Evolutionary conservation across 2,329 filamentous ascomycete genomes (phyloP).

Genomic region (Xylariaceae sp.): DNA sequence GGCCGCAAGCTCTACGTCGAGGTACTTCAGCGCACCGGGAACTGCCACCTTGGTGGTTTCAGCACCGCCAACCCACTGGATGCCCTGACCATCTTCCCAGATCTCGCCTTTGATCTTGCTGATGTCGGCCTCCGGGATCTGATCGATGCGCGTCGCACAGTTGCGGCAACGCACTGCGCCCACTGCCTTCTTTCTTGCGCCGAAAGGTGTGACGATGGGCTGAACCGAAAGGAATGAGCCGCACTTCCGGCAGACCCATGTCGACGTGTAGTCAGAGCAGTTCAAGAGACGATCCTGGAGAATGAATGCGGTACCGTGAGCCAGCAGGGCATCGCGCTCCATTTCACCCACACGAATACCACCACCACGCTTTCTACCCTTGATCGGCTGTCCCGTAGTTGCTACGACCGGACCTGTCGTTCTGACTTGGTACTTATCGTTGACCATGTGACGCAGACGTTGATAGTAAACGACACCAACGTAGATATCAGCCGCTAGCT

Average conservation of each 20-base stretch:
- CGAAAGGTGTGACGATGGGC: conserved; percentile 64
- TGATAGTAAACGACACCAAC: conserved; percentile 98
- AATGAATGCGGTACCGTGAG: conserved; percentile 90
- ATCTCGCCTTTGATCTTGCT: conserved; percentile 62
- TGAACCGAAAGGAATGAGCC: conserved; percentile 88
- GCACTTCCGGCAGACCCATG: conserved; percentile 84
- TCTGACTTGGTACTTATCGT: conserved; percentile 98
- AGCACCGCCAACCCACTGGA: conserved; percentile 80
- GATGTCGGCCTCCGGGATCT: conserved; percentile 52
- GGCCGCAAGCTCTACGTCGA: conserved; percentile 90
- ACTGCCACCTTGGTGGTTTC: conserved; percentile 89
- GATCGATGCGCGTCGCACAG: conserved; percentile 61
- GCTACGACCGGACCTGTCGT: conserved; percentile 90
- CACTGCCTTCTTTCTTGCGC: conserved; percentile 59
- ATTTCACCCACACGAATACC: conserved; percentile 99
- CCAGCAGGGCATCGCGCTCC: conserved; percentile 92
- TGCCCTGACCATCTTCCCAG: conserved; percentile 88
- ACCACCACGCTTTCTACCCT: conserved; percentile 91
- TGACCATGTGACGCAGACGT: conserved; percentile 97
- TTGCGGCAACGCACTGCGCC: conserved; percentile 71
- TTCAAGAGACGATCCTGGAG: conserved; percentile 95
- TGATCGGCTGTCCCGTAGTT: conserved; percentile 92
- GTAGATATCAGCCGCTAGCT: conserved; percentile 92
- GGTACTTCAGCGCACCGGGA: conserved; percentile 83
- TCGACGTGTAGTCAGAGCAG: conserved; percentile 86